Evolutionary conservation across 345 rosid genomes (phyloP), one percentile per base, ranked within the genome.

Genomic region (Salix koriyanagi): DNA sequence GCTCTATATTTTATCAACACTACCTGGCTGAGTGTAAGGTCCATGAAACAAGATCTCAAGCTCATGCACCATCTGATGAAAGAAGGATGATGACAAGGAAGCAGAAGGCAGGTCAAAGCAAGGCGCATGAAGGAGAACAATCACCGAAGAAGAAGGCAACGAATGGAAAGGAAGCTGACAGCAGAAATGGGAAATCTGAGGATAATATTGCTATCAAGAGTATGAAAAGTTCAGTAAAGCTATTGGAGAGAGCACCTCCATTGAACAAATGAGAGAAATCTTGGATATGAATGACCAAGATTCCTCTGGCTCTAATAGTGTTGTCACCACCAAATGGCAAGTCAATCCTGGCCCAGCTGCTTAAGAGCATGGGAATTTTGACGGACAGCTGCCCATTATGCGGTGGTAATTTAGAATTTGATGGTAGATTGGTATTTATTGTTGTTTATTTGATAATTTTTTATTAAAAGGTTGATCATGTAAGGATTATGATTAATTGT

Each of bases 41-140:
- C 30, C 93, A 87, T 74, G 97, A 94, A 78, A 90, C 90, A 12
- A 90, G 97, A 83, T 88, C 97, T 54, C 92, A 85, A 75, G 84
- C 82, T 2, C 91, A 86, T 69, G 79, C 48, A 44, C 65, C 84
- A 69, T 78, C 89, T 60, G 90, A 89, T 19, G 97, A 92, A 5
- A 89, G 86, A 32, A 91, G 85, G 85, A 84, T 88, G 42, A 88
- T 82, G 89, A 86, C 90, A 44, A 83, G 95, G 84, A 94, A 92
- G 88, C 94, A 91, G 80, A 94, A 92, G 71, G 95, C 91, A 16
- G 97, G 91, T n/a, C 92, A 89, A 81, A 89, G 83, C 83, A 85
- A 79, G 70, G 79, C 81, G 34, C 86, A 83, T 34, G 95, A 89
- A 74, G 82, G 83, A 15, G 91, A 85, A 66, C 90, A 88, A 28